Evolutionary conservation across 139 green algal species (phyloP), one percentile per base, ranked within the genome.

Genomic region (Chlamydomonas applanata): DNA sequence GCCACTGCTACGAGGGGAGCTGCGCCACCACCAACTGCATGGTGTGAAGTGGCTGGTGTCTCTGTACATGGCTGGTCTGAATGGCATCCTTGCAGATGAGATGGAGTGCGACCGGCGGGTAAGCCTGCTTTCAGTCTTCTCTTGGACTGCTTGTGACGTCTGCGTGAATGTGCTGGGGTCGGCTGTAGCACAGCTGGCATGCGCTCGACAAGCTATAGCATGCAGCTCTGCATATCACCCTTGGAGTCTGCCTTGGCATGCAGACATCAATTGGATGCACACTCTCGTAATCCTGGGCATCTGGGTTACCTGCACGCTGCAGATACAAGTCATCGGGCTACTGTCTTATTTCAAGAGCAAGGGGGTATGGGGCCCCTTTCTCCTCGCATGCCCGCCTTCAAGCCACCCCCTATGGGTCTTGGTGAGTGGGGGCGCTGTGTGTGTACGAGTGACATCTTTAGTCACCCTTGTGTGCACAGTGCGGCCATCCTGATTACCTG

Each of bases 11-110:
- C 68, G 74, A 24, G 88, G 87, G 19, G 83, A 91, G 59, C 80
- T 94, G 77, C 88, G 93, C 2, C 82, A 90, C 65, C 95, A 97
- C 74, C 93, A 97, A 84, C 84, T 98, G 62, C 88, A 89, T 64
- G 93, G 93, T 17, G 86, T 98, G 24, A 86, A 83, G 30, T 98
- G 93, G 93, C 71, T 97, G 49, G 88, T 93, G 35, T 93, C 88
- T 30, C 87, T 97, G 49, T 93, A 89, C 73, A 74, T 89, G 49
- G 96, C 96, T 66, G 94, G 90, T 25, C 83, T 94, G 36, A 94
- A 94, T 67, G 93, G 93, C 73, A 95, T 97, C 70, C 72, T 97
- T 27, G 92, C 92, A 16, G 93, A 97, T 75, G 91, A 98, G 82
- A 94, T 96, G 89, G 94, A 79, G 52, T 40, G 59, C n/a, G 59